Evolutionary conservation across 306 rosid genomes (phyloP), one percentile per base, ranked within the genome.

Genomic region (Quillaja saponaria): DNA sequence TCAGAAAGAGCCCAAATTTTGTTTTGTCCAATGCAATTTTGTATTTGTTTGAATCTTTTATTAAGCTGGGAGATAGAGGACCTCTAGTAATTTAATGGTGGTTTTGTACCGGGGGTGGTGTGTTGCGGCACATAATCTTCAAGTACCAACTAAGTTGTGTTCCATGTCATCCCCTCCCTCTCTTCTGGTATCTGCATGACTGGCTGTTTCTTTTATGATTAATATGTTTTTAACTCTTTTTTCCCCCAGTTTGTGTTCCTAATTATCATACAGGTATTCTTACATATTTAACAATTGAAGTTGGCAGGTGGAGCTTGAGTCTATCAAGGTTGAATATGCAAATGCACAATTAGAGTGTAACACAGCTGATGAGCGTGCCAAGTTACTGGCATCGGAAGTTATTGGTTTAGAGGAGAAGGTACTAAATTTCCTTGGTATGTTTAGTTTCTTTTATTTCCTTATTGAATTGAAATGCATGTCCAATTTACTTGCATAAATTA

Each of bases 351-450:
- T 94, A 28, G 97, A 89, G 75, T 94, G 95, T 76, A 80, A 72
- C 81, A 97, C 99, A n/a, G 86, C 97, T 6, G 97, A 89, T 80
- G 99, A 94, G 49, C 97, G 97, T 58, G 85, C 99, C 70, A 87
- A 89, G 76, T 76, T 94, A 72, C 75, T 94, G 82, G 97, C 97
- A 67, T 89, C 99, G 15, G 99, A 94, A 83, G 97, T 94, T 61
- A 94, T 89, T 48, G 83, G 95, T 19, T 76, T 94, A 79, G 99
- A 94, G 86, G 96, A 89, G 85, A 94, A 94, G 97, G 99, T 94
- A 87, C 44, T 57, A 44, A 53, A 39, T 71, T 78, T 71, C 81
- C 52, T 80, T 81, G 82, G 75, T 81, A 73, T 80, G 75, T 51
- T 79, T 58, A 50, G 57, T 58, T 56, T 50, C 47, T 72, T 49